A percentile compares a stretch with the other conserved stretches of the same genome.
These are phyloP conservation scores for Omphalea diandra DNA, from an alignment of 441 rosid genomes.

Conservation along the genomic window DNA sequence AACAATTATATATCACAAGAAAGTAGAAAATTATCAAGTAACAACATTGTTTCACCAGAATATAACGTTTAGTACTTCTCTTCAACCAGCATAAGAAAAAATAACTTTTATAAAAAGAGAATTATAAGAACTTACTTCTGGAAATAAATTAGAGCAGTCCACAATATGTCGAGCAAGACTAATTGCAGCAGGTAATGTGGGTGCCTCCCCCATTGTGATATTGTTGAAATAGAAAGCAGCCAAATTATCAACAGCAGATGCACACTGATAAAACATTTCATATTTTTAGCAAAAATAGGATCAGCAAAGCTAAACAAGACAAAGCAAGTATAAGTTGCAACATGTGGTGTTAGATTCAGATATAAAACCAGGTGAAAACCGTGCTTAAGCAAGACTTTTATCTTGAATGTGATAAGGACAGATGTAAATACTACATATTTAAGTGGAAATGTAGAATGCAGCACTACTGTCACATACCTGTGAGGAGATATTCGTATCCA, in stretches of 20 bases:
- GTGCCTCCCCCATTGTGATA: slow-evolving; percentile 91
- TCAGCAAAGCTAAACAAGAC: slow-evolving; percentile 4
- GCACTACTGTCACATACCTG: slow-evolving; percentile 55
- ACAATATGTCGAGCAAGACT: slow-evolving; percentile 81
- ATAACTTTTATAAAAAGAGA: neutral
- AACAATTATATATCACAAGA: neutral
- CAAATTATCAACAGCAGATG: slow-evolving; percentile 93
- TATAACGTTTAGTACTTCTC: neutral
- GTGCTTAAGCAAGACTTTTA: slow-evolving; percentile 4
- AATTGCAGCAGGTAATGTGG: slow-evolving; percentile 66
- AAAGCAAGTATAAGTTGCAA: too few species aligned
- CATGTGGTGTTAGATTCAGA: neutral
- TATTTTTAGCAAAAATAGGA: slow-evolving; percentile 10
- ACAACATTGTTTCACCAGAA: neutral
- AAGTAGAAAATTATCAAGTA: neutral
- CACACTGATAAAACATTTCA: slow-evolving; percentile 63
- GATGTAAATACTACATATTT: too few species aligned
- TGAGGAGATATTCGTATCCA: slow-evolving; percentile 85
- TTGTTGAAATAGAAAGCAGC: slow-evolving; percentile 92
- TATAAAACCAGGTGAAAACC: neutral
- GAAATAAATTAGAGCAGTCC: slow-evolving; percentile 91
- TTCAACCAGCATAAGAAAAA: neutral
- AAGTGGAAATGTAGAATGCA: too few species aligned
- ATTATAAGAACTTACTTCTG: slow-evolving; percentile 59
- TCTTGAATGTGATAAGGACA: slow-evolving; percentile 1